Base-by-base conservation (phyloP, 495 filamentous ascomycete genomes). In the Penicillium flavigenum region DNA sequence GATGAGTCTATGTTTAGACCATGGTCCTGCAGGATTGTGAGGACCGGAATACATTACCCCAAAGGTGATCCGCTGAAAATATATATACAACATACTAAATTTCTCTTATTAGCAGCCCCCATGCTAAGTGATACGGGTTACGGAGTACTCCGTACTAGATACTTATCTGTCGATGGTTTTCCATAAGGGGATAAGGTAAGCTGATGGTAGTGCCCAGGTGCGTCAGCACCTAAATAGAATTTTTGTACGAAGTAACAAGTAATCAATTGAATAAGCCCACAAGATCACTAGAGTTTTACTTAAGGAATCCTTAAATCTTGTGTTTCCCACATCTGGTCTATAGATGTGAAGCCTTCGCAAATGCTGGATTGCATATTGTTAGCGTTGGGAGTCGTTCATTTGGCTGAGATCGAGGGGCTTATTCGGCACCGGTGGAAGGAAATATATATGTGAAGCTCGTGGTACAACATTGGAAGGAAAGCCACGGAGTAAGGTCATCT, bases 391-490 rank as follows among this genome's bases (percentile, higher is more conserved):
- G 54, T 20, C 44, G 54, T 5, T 26, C 54, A 11, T 8, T 49
- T 42, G 8, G 12, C 43, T 8, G 46, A 57, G 11, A n/a, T 57
- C 2, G 54, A 34, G 10, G 46, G 12, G 7, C 32, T 57, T 11
- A 24, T 57, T 42, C 36, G 45, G 14, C 46, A 49, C 49, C 11
- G 26, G 5, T 57, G 46, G 45, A 27, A 36, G 24, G 54, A 50
- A 9, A 20, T 20, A 5, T 48, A 32, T 3, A 12, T 48, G 10
- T 10, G 29, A 32, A 31, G 16, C 5, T 48, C 5, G 29, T 22
- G 46, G 24, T 2, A 17, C 26, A 32, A 24, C 24, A 24, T 1
- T 26, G 24, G 24, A 26, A 27, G 22, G n/a, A 34, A 32, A 6
- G 27, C 14, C n/a, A 19, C 12, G 3, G 16, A 26, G 3, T 20